Conservation (phyloP, 2,329 filamentous ascomycete genomes). For the Alternaria gaisen region DNA sequence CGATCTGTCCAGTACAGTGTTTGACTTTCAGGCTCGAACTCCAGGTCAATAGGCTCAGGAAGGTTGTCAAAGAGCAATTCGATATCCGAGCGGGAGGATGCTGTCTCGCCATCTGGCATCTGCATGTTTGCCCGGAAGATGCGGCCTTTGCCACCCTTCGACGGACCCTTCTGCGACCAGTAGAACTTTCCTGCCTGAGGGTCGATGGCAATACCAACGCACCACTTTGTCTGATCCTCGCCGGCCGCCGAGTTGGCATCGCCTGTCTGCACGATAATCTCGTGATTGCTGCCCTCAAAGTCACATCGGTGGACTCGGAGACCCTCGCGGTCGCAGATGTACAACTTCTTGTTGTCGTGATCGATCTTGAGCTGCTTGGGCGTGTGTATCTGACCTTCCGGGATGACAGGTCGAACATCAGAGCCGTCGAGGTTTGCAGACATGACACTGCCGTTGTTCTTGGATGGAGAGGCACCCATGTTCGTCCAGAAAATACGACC, state of each 20-base stretch:
- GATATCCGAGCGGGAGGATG: conserved; percentile 25
- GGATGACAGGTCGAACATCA: conserved; percentile 56
- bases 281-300: conserved; percentile 20
- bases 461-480: conserved; percentile 25
- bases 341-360: conserved; percentile 15
- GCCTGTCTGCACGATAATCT: conserved; percentile 22
- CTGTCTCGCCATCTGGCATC: conserved; percentile 40
- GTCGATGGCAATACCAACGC: conserved; percentile 64
- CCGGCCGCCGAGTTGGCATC: background rate
- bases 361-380: conserved; percentile 52
- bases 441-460: conserved; percentile 55
- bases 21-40: conserved; percentile 58
- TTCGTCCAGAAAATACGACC: conserved; percentile 44
- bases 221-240: conserved; percentile 58
- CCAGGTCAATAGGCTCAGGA: conserved; percentile 62
- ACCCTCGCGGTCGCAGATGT: conserved; percentile 55
- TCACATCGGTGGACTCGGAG: conserved; percentile 47
- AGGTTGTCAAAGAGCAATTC: conserved; percentile 40
- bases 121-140: conserved; percentile 63
- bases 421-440: conserved; percentile 61
- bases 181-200: conserved; percentile 58
- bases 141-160: conserved; percentile 61
- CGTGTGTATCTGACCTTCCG: conserved; percentile 54
- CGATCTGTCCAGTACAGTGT: conserved; percentile 69
- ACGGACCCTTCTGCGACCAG: conserved; percentile 68